phyloP scores from a whole-genome alignment of 306 rosid species.

The Begonia masoniana region DNA sequence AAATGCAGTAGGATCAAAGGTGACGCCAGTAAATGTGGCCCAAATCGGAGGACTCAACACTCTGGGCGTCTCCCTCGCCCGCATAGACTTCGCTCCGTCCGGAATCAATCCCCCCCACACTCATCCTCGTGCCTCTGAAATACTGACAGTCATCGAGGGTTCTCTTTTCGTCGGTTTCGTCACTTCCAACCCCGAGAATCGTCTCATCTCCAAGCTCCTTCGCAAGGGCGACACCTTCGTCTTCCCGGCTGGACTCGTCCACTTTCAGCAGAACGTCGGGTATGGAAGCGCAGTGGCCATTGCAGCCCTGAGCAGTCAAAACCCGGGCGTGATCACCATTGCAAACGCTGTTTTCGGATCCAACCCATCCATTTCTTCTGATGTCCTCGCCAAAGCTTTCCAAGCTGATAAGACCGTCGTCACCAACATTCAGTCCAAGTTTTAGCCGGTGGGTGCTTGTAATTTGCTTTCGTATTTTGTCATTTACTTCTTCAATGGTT shows the following conservation, averaged over 20 bases:
- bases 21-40: constrained; percentile 12
- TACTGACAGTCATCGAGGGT: constrained; percentile 22
- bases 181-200: constrained; percentile 19
- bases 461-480: too few relatives aligned
- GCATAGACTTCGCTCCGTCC: constrained; percentile 17
- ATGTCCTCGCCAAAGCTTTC: not conserved
- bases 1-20: constrained; percentile 11
- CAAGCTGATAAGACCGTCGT: not conserved
- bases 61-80: constrained; percentile 20
- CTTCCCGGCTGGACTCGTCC: constrained; percentile 29
- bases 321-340: constrained; percentile 23
- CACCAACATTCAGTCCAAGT: not conserved
- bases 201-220: constrained; percentile 18
- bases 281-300: constrained; percentile 21
- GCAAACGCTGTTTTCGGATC: constrained; percentile 23
- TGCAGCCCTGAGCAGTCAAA: constrained; percentile 26
- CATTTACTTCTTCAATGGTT: too few relatives aligned
- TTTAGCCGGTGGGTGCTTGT: not conserved
- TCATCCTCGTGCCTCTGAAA: constrained; percentile 30
- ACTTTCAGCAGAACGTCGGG: constrained; percentile 28
- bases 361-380: not conserved
- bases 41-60: constrained; percentile 30
- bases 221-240: constrained; percentile 28
- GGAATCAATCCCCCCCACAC: constrained; percentile 32
- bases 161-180: constrained; percentile 25